Evolutionary conservation across 768 basidiomycete genomes (phyloP).

Genomic region (Calvatia gigantea): DNA sequence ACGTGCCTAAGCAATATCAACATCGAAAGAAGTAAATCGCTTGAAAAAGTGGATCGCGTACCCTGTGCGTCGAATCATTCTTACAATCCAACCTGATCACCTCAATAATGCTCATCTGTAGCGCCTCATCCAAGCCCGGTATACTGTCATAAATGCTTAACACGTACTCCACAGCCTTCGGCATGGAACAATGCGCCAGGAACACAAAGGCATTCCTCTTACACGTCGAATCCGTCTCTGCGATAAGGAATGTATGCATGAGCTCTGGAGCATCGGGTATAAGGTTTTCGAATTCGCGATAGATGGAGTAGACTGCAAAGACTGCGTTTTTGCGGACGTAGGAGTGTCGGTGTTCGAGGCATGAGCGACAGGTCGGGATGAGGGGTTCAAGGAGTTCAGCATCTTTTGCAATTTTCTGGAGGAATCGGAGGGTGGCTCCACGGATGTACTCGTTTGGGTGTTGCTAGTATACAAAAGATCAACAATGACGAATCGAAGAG

Average conservation of each 20-base stretch:
- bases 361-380: conserved; percentile 88
- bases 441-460: conserved; percentile 99
- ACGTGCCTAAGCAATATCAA: conserved; percentile 51
- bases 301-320: conserved; percentile 93
- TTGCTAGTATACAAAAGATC: conserved; percentile 54
- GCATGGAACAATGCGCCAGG: conserved; percentile 81
- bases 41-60: conserved; percentile 32
- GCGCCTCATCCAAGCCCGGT: conserved; percentile 76
- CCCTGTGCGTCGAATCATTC: conserved; percentile 76
- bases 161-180: conserved; percentile 90
- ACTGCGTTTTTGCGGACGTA: conserved; percentile 99
- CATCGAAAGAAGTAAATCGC: not conserved
- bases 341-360: conserved; percentile 95
- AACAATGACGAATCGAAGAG: conserved; percentile 8
- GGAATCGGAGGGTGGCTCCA: conserved; percentile 93
- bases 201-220: conserved; percentile 98
- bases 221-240: conserved; percentile 94
- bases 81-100: conserved; percentile 89
- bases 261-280: conserved; percentile 96
- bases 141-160: conserved; percentile 83
- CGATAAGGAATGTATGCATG: conserved; percentile 92
- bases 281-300: conserved; percentile 90
- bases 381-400: conserved; percentile 93
- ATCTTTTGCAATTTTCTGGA: conserved; percentile 94
- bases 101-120: conserved; percentile 96